Evolutionary conservation across 140 eudicot species (phyloP).

Genomic region (Ambrosia hybrid): DNA sequence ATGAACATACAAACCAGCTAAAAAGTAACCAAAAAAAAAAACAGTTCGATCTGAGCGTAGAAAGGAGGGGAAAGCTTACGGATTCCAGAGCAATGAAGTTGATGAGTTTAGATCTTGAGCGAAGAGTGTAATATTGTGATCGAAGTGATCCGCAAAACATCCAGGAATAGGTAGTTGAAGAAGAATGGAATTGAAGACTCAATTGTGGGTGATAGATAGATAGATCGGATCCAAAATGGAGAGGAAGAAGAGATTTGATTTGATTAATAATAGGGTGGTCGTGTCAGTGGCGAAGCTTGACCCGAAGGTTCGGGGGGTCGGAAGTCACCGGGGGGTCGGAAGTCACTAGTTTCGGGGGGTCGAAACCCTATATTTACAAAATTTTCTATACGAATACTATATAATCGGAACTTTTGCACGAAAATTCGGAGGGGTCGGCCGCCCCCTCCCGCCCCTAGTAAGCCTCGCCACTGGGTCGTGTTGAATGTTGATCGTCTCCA

Average conservation of each 20-base stretch:
- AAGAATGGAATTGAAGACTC: not conserved
- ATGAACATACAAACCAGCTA: slow-evolving; percentile 6
- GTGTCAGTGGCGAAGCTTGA: too few species aligned
- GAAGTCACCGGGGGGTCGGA: too few species aligned
- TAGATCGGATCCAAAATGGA: slow-evolving; percentile 34
- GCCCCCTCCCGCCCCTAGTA: too few species aligned
- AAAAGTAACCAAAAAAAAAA: not conserved
- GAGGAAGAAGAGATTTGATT: slow-evolving; percentile 1
- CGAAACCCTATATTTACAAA: too few species aligned
- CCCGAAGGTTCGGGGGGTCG: too few species aligned
- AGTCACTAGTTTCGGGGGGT: too few species aligned
- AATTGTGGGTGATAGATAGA: not conserved
- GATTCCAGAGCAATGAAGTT: slow-evolving; percentile 20
- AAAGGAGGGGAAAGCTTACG: slow-evolving; percentile 28
- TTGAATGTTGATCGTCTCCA: slow-evolving; percentile 22
- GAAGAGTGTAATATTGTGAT: not conserved
- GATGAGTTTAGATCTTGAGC: slow-evolving; percentile 30
- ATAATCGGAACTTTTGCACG: too few species aligned
- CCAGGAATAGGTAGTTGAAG: too few species aligned
- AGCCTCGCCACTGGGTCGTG: too few species aligned
- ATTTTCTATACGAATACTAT: too few species aligned
- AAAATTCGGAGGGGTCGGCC: too few species aligned
- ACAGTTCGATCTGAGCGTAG: slow-evolving; percentile 16
- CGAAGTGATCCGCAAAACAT: too few species aligned
- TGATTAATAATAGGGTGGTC: not conserved